Evolutionary conservation across 441 rosid genomes (phyloP).

Genomic region (Populus trichocarpa): DNA sequence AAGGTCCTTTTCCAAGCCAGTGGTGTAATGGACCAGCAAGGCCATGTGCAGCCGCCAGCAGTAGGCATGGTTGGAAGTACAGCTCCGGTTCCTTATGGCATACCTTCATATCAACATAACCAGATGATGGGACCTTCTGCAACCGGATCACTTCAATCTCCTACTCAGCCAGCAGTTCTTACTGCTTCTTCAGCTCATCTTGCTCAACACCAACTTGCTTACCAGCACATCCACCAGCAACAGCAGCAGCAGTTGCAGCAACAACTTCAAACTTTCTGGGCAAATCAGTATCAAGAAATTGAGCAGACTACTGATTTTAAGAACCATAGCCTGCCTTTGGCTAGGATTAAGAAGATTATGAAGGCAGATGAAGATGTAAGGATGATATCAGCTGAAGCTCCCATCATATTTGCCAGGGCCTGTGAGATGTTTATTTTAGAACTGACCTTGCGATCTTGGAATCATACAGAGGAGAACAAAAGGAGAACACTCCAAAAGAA

Average conservation of each 20-base stretch:
- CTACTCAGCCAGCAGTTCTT: constrained; percentile 9
- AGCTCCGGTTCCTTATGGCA: constrained; percentile 10
- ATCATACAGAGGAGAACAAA: constrained; percentile 45
- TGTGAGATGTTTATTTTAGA: constrained; percentile 46
- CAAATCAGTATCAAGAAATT: constrained; percentile 37
- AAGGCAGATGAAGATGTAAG: constrained; percentile 49
- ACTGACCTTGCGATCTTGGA: constrained; percentile 40
- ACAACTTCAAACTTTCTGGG: constrained; percentile 42
- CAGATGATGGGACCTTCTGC: constrained; percentile 21
- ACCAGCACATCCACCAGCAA: constrained; percentile 26
- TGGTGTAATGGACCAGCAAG: constrained; percentile 14
- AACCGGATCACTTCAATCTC: constrained; percentile 4
- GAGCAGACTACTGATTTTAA: constrained; percentile 40
- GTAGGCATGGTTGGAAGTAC: constrained; percentile 7
- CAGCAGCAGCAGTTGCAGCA: constrained; percentile 36
- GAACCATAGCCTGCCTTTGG: constrained; percentile 28
- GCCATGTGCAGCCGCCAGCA: constrained; percentile 7
- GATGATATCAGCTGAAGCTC: constrained; percentile 51
- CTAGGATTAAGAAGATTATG: constrained; percentile 35
- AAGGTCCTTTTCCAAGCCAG: neutral
- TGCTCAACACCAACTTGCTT: constrained; percentile 20
- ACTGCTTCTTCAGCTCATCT: constrained; percentile 11
- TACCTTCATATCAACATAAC: constrained; percentile 14
- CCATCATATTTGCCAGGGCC: constrained; percentile 38
- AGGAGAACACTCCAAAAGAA: constrained; percentile 44